Conservation (phyloP, 805 yeast genomes). For the Candida incommunis region DNA sequence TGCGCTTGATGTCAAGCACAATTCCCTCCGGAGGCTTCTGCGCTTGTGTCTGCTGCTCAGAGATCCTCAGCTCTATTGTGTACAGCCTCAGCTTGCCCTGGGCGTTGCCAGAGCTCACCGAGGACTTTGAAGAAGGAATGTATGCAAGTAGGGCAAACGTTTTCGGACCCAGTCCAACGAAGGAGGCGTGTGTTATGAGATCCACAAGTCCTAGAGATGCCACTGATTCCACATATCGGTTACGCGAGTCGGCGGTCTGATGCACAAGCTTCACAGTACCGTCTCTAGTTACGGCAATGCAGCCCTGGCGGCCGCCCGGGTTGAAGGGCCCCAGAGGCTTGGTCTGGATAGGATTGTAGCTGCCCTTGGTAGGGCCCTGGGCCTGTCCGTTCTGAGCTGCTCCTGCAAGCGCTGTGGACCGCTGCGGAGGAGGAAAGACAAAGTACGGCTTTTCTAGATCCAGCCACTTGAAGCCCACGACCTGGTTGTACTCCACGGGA, state of each 20-base stretch:
- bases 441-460: not conserved
- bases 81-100: not conserved
- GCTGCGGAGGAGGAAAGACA: not conserved
- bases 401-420: not conserved
- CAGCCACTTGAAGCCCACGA: constrained; percentile 1
- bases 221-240: not conserved
- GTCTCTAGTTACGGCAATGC: not conserved
- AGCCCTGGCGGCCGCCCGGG: not conserved
- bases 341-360: not conserved
- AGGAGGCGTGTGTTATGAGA: not conserved
- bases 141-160: not conserved
- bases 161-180: not conserved
- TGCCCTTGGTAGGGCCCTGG: not conserved
- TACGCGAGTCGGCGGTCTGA: not conserved
- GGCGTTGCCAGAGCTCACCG: not conserved
- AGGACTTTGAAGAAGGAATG: not conserved
- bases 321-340: not conserved
- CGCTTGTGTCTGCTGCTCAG: not conserved
- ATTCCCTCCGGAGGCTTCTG: not conserved
- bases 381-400: not conserved
- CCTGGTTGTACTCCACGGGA: not conserved
- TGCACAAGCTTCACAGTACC: constrained; percentile 1
- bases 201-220: not conserved
- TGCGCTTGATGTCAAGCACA: not conserved
- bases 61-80: not conserved